phyloP scores from a whole-genome alignment of 2,329 filamentous ascomycete genomes.

The Macrophomina phaseolina region DNA sequence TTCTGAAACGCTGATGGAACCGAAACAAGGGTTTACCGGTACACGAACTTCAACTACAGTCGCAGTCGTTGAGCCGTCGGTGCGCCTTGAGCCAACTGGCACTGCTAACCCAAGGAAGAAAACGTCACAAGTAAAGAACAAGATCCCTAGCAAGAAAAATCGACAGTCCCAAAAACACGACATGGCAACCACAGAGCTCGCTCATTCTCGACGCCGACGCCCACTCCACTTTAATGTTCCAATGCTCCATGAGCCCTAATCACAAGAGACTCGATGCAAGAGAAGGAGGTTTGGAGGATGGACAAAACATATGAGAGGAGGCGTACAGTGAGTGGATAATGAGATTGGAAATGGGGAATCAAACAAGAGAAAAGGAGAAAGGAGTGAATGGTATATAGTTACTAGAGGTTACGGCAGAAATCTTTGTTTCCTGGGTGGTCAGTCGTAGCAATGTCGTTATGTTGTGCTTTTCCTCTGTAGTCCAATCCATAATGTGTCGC shows the following conservation, averaged over 20 bases:
- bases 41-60: slow-evolving; percentile 6
- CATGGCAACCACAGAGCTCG: slow-evolving; percentile 11
- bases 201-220: slow-evolving; percentile 23
- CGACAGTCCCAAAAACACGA: neutral
- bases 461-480: slow-evolving; percentile 19
- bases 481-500: slow-evolving; percentile 10
- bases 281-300: slow-evolving; percentile 22
- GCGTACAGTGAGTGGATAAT: slow-evolving; percentile 18
- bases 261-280: slow-evolving; percentile 10
- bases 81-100: slow-evolving; percentile 14
- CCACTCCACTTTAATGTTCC: slow-evolving; percentile 25
- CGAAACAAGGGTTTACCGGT: slow-evolving; percentile 15
- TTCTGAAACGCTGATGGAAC: slow-evolving; percentile 8
- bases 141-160: neutral
- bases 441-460: slow-evolving; percentile 27
- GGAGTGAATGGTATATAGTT: slow-evolving; percentile 26
- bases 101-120: slow-evolving; percentile 20
- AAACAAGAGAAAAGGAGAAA: slow-evolving; percentile 11
- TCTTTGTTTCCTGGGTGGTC: slow-evolving; percentile 18
- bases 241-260: slow-evolving; percentile 23
- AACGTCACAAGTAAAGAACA: slow-evolving; percentile 1
- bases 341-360: slow-evolving; percentile 9
- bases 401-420: slow-evolving; percentile 23
- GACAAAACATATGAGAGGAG: slow-evolving; percentile 24
- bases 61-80: neutral